Evolutionary conservation across 306 rosid species (phyloP), one percentile per base, ranked within the genome.

Genomic region (Oemleria cerasiformis): DNA sequence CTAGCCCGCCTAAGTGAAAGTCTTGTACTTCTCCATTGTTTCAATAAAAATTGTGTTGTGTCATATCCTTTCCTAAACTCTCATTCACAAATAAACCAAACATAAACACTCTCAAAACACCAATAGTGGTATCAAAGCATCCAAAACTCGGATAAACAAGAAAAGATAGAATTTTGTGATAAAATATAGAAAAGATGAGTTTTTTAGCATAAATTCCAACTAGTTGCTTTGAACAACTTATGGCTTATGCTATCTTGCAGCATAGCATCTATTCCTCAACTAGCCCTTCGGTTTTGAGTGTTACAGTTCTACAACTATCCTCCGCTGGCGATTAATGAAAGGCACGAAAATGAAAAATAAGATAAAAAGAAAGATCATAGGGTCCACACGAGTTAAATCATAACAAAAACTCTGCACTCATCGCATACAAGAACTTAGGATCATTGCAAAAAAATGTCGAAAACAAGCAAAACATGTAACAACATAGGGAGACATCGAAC

Each of bases 221-320:
- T 8, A 44, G 19, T 30, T 45, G 9, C 43, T 59, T 34, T 59
- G 66, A 61, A 9, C 30, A 43, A n/a, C 36, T 11, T 40, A 9
- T 40, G 49, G 14, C 34, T 59, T 42, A 60, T 60, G 43, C 44
- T 17, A 60, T 36, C 21, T 45, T 25, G 15, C 54, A 49, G 54
- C n/a, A 62, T 15, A 15, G 14, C 55, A 14, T 47, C 15, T 65
- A 47, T 65, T 65, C 23, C 13, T 48, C 71, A 57, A 67, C 58
- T 48, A 30, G 1, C 44, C 70, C 16, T 44, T 65, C 55, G 15
- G 25, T 47, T 67, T 21, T 16, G 39, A 20, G 69, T 3, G 39
- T 57, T 25, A 25, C 30, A 25, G 30, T 25, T 25, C 30, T 25
- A 25, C 2, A 25, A 25, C 30, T 25, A 25, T 25, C 30, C 30